Conservation (phyloP, 1,284 basidiomycete species). For the Tremellales sp. region DNA sequence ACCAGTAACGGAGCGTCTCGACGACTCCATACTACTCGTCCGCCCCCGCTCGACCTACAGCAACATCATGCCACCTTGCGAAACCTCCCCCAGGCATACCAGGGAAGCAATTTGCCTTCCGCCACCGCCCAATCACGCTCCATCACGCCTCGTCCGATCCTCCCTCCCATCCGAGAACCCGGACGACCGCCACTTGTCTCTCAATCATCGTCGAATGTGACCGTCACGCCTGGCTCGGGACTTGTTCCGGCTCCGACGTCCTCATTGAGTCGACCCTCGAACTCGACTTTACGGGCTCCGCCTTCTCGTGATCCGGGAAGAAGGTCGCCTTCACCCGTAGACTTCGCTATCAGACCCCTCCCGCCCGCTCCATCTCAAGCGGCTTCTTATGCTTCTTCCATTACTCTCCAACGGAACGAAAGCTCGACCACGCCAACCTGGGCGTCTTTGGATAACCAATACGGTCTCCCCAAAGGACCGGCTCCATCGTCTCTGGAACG, state of each 20-base stretch:
- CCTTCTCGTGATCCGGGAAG: slow-evolving; percentile 24
- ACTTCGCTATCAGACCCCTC: slow-evolving; percentile 30
- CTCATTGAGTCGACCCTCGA: slow-evolving; percentile 20
- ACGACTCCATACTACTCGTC: slow-evolving; percentile 28
- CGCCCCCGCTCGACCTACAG: slow-evolving; percentile 33
- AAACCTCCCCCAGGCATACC: slow-evolving; percentile 30
- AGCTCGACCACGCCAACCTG: slow-evolving; percentile 14
- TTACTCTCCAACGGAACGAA: slow-evolving; percentile 16
- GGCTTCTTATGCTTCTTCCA: slow-evolving; percentile 27
- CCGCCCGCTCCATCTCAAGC: slow-evolving; percentile 29
- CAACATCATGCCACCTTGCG: slow-evolving; percentile 22
- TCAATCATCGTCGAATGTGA: slow-evolving; percentile 11
- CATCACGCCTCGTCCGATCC: slow-evolving; percentile 20
- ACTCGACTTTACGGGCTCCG: slow-evolving; percentile 30
- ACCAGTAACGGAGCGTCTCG: slow-evolving; percentile 4
- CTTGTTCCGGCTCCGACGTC: slow-evolving; percentile 8
- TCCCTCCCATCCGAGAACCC: not conserved
- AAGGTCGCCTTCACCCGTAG: slow-evolving; percentile 36
- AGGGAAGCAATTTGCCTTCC: slow-evolving; percentile 13
- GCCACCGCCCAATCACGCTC: slow-evolving; percentile 9
- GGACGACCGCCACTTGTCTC: slow-evolving; percentile 4
- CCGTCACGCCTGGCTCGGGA: slow-evolving; percentile 5
- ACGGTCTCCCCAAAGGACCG: slow-evolving; percentile 14
- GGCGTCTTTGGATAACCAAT: slow-evolving; percentile 8
- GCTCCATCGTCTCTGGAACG: slow-evolving; percentile 10